Conservation (phyloP, 1,284 basidiomycete genomes). For the Apiotrichum porosum region DNA sequence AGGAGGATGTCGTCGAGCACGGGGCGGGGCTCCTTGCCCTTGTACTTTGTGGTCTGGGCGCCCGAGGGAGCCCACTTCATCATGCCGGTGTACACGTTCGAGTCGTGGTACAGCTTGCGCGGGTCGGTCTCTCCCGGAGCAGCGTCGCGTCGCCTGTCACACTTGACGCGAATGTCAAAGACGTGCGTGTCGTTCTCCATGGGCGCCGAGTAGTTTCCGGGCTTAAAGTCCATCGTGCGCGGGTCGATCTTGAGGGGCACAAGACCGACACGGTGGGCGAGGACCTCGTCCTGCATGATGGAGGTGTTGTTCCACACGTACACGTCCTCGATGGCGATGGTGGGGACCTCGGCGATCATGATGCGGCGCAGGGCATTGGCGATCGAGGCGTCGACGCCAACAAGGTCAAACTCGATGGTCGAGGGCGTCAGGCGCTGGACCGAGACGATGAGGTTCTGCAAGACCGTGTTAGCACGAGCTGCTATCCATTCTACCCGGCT, state of each 20-base stretch:
- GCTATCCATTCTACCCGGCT: not conserved
- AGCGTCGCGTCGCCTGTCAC: slow-evolving; percentile 58
- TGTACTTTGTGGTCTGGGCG: slow-evolving; percentile 60
- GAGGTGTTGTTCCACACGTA: slow-evolving; percentile 96
- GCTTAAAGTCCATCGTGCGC: slow-evolving; percentile 51
- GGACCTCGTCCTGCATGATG: slow-evolving; percentile 90
- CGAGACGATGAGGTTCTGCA: slow-evolving; percentile 65
- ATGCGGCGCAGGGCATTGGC: slow-evolving; percentile 92
- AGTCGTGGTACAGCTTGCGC: slow-evolving; percentile 62
- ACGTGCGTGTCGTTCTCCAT: slow-evolving; percentile 91
- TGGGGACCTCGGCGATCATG: slow-evolving; percentile 91
- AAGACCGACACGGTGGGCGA: slow-evolving; percentile 84
- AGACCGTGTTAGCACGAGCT: too few relatives aligned
- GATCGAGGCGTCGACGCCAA: slow-evolving; percentile 93
- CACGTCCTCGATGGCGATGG: slow-evolving; percentile 86
- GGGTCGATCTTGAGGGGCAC: slow-evolving; percentile 88
- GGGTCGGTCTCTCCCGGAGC: slow-evolving; percentile 60
- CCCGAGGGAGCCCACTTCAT: slow-evolving; percentile 80
- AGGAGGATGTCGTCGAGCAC: slow-evolving; percentile 80
- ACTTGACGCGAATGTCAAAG: slow-evolving; percentile 71
- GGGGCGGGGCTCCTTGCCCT: slow-evolving; percentile 31
- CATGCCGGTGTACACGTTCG: slow-evolving; percentile 67
- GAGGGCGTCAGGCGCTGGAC: slow-evolving; percentile 73
- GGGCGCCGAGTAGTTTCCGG: slow-evolving; percentile 54
- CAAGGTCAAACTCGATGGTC: slow-evolving; percentile 87